A percentile compares a stretch with the other conserved stretches of the same genome.
Evolutionary conservation across 371 early-diverging fungal genomes (phyloP).

Genomic region (Coemansia sp.): DNA sequence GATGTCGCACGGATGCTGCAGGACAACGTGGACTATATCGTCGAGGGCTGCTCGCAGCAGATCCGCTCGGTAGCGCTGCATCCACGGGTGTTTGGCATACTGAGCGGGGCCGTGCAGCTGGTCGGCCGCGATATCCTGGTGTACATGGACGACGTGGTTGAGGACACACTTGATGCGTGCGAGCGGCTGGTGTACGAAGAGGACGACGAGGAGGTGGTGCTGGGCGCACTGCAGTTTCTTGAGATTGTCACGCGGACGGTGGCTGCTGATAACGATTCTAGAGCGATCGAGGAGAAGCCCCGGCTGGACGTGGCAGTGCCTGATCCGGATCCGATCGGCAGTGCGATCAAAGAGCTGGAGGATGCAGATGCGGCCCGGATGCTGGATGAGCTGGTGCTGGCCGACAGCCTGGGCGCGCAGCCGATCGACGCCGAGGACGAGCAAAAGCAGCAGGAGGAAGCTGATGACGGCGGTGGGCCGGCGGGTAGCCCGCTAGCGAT

Average conservation of each 20-base stretch:
- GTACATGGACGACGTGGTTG: constrained; percentile 42
- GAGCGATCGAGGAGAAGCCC: background rate
- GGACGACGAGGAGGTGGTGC: background rate
- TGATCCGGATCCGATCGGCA: constrained; percentile 26
- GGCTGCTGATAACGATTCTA: background rate
- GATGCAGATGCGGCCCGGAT: constrained; percentile 5
- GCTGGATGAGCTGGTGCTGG: constrained; percentile 10
- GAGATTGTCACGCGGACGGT: constrained; percentile 31
- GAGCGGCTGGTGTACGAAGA: constrained; percentile 16
- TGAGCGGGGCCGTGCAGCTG: constrained; percentile 22
- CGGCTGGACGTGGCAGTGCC: background rate
- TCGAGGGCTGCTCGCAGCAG: constrained; percentile 39
- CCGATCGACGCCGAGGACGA: background rate
- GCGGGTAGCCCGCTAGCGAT: constrained; percentile 33
- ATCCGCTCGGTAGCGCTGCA: constrained; percentile 24
- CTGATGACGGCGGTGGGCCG: background rate
- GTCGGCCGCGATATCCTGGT: constrained; percentile 29
- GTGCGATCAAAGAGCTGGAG: constrained; percentile 21
- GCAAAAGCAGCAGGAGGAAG: background rate
- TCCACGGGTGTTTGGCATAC: constrained; percentile 25
- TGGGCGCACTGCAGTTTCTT: constrained; percentile 24
- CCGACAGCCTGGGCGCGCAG: background rate
- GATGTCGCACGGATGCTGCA: constrained; percentile 24
- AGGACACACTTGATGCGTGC: constrained; percentile 42
- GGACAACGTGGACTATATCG: constrained; percentile 38